These are phyloP conservation scores for Coemansia sp. DNA, from an alignment of 192 early-diverging fungal species.

Conservation along the genomic window DNA sequence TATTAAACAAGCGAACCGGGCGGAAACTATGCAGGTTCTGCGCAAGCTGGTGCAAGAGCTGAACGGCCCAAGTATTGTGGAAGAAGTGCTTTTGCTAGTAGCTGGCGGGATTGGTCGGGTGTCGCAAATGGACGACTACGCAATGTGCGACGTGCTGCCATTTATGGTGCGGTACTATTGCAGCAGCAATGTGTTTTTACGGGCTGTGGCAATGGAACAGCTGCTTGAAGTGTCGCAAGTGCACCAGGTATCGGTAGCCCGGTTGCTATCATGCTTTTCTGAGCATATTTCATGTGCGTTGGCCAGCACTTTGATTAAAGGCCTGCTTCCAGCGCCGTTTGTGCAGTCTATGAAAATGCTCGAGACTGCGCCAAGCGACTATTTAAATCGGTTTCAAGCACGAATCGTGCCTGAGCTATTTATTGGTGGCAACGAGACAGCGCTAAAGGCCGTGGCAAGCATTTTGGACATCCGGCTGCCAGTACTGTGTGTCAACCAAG, in stretches of 20 bases:
- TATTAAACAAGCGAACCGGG: slow-evolving; percentile 29
- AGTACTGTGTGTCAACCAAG: slow-evolving; percentile 51
- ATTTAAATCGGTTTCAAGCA: slow-evolving; percentile 29
- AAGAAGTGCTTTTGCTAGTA: slow-evolving; percentile 42
- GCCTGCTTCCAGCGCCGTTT: slow-evolving; percentile 22
- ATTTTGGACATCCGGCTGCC: slow-evolving; percentile 37
- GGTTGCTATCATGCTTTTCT: slow-evolving; percentile 26
- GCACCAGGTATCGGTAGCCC: slow-evolving; percentile 25
- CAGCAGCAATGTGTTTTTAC: slow-evolving; percentile 41
- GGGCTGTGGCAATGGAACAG: slow-evolving; percentile 54
- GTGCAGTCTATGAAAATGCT: slow-evolving; percentile 43
- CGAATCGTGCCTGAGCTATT: slow-evolving; percentile 35
- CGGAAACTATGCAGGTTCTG: slow-evolving; percentile 27
- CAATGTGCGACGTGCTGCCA: slow-evolving; percentile 24
- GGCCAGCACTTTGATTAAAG: slow-evolving; percentile 16
- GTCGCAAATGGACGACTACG: slow-evolving; percentile 16
- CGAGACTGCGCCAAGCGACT: slow-evolving; percentile 22
- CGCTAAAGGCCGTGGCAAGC: slow-evolving; percentile 31
- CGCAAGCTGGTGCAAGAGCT: slow-evolving; percentile 8
- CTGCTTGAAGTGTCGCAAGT: slow-evolving; percentile 28
- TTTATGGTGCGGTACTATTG: slow-evolving; percentile 43
- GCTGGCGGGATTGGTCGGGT: slow-evolving; percentile 44
- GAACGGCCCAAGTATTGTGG: slow-evolving; percentile 23
- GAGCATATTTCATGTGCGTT: slow-evolving; percentile 30
- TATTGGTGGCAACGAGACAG: slow-evolving; percentile 24